Evolutionary conservation across 768 basidiomycete species (phyloP).

Genomic region (Cystoderma amianthinum): DNA sequence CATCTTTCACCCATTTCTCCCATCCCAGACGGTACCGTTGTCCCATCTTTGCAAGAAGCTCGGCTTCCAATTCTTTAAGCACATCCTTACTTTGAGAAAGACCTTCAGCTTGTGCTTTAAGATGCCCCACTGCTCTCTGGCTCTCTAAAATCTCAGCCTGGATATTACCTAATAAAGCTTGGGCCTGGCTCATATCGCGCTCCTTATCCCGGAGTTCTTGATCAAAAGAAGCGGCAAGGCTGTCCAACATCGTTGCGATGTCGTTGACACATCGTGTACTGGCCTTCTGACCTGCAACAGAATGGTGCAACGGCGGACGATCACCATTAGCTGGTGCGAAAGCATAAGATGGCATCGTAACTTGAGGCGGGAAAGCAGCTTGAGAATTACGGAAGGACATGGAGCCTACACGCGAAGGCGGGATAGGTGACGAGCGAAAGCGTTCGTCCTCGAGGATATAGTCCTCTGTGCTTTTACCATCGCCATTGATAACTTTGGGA

Average conservation of each 20-base stretch:
- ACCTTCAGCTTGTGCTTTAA: slow-evolving; percentile 62
- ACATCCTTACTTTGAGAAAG: slow-evolving; percentile 52
- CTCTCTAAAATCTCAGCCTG: slow-evolving; percentile 88
- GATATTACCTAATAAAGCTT: slow-evolving; percentile 78
- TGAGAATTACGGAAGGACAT: slow-evolving; percentile 76
- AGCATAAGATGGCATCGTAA: slow-evolving; percentile 30
- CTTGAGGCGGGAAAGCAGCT: slow-evolving; percentile 44
- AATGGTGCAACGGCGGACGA: slow-evolving; percentile 75
- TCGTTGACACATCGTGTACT: slow-evolving; percentile 82
- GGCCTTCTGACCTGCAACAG: slow-evolving; percentile 77
- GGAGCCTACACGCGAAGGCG: slow-evolving; percentile 54
- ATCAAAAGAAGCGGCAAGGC: slow-evolving; percentile 85
- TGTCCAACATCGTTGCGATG: slow-evolving; percentile 80
- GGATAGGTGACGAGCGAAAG: slow-evolving; percentile 86
- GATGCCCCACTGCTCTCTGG: slow-evolving; percentile 64
- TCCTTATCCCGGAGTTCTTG: slow-evolving; percentile 89
- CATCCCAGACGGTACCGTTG: slow-evolving; percentile 79
- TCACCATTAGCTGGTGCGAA: slow-evolving; percentile 50
- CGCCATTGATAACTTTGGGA: slow-evolving; percentile 89
- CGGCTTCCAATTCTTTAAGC: slow-evolving; percentile 57
- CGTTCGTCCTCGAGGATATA: slow-evolving; percentile 98
- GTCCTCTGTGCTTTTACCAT: slow-evolving; percentile 96
- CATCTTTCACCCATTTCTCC: slow-evolving; percentile 89
- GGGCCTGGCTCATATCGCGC: slow-evolving; percentile 84
- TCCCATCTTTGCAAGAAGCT: slow-evolving; percentile 71